Base-by-base conservation (phyloP, 2,329 filamentous ascomycete species). In the Podosphaera leucotricha region DNA sequence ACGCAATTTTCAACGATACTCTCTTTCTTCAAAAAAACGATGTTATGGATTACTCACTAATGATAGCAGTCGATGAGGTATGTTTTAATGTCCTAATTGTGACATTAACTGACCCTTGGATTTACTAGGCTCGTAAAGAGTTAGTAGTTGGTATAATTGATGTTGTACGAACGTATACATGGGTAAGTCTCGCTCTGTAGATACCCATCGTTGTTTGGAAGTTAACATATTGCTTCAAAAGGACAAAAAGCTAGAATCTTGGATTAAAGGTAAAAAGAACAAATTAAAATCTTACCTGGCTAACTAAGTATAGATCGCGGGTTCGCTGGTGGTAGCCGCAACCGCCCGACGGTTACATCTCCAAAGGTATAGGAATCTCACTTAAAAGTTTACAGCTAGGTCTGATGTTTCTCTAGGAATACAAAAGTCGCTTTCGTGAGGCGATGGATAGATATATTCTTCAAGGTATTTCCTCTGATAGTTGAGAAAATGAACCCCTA, bases 221-320 rank as follows among this genome's bases (percentile, higher is more conserved):
- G 8, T 24, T 24, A 24, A 24, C 22, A 24, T 24, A 24, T 5
- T 5, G 22, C 8, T 24, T 24, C 6, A 33, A 35, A 52, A 50
- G 41, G 90, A 98, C 65, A 98, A 98, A 68, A 94, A 94, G 59
- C 72, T 98, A n/a, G 90, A 98, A 64, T 90, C 80, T 44, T 98
- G 90, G 90, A 94, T 98, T 70, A 98, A 98, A 62, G 50, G 46
- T 46, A 38, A 18, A 35, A 19, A 24, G 16, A 8, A 20, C 6
- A 20, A 20, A 20, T 3, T 2, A 19, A 10, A 38, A 19, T 38
- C 10, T 16, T 19, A 13, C 37, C 3, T 20, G 2, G 16, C 20
- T 38, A 20, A 38, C 20, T 13, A 7, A 13, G 18, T 41, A 3
- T 24, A 46, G 86, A 95, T 57, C 80, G 87, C 35, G 90, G 82